These are phyloP conservation scores for Psidium friedrichsthalianum DNA, from an alignment of 345 rosid genomes.

Conservation along the genomic window DNA sequence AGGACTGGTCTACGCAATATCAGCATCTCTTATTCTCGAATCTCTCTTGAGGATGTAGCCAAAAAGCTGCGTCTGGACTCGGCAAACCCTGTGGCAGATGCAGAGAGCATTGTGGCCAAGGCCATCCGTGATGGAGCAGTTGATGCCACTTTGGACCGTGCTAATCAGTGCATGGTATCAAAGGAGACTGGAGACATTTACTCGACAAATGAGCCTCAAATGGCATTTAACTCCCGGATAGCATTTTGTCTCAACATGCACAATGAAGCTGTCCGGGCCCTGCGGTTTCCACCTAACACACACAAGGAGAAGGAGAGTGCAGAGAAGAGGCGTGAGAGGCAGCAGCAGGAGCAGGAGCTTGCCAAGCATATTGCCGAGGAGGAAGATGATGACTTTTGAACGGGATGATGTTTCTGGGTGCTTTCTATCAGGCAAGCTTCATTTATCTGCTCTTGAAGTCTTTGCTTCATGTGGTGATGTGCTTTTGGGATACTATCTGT, in stretches of 20 bases:
- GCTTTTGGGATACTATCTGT: neutral
- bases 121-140: conserved; percentile 85
- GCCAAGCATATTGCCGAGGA: conserved; percentile 81
- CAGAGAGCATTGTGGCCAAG: conserved; percentile 77
- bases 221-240: conserved; percentile 76
- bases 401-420: neutral
- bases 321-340: conserved; percentile 59
- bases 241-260: conserved; percentile 87
- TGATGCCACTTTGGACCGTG: conserved; percentile 71
- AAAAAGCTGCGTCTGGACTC: conserved; percentile 51
- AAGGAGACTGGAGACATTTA: conserved; percentile 85
- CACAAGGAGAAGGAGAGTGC: conserved; percentile 78
- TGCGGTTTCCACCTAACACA: conserved; percentile 61
- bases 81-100: conserved; percentile 60
- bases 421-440: neutral
- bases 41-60: conserved; percentile 58
- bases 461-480: neutral
- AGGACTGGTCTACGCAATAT: conserved; percentile 74
- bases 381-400: conserved; percentile 73
- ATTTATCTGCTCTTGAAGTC: neutral
- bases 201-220: conserved; percentile 85
- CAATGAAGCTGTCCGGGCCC: conserved; percentile 74
- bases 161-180: conserved; percentile 64
- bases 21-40: conserved; percentile 65
- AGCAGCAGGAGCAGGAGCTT: conserved; percentile 81